Evolutionary conservation across 148 eudicot species (phyloP).

Genomic region (Cornus controversa): DNA sequence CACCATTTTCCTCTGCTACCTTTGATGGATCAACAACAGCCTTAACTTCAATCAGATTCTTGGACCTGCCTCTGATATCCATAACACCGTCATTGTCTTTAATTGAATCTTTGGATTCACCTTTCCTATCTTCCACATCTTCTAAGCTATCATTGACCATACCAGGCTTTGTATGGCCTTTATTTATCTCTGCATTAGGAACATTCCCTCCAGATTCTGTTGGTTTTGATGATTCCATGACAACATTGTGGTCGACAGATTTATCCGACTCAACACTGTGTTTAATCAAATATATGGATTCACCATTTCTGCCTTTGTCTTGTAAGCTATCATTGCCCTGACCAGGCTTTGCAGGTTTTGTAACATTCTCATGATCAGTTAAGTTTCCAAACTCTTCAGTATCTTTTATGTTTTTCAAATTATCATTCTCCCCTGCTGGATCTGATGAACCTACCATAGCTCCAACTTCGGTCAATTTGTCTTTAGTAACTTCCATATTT

Average conservation of each 20-base stretch:
- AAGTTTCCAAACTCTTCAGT: not conserved
- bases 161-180: too few species aligned
- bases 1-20: not conserved
- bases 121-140: not conserved
- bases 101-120: not conserved
- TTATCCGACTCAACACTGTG: not conserved
- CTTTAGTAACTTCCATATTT: not conserved
- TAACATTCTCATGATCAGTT: constrained; percentile 2
- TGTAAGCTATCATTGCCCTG: not conserved
- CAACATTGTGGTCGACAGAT: too few species aligned
- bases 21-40: not conserved
- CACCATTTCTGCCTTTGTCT: not conserved
- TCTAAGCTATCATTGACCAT: not conserved
- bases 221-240: not conserved
- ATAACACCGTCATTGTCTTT: not conserved
- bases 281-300: not conserved
- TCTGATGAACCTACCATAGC: not conserved
- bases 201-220: not conserved
- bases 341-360: not conserved
- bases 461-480: constrained; percentile 3
- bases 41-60: not conserved
- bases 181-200: not conserved
- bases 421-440: not conserved
- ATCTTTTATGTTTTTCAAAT: not conserved
- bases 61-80: not conserved